Evolutionary conservation across 2,329 filamentous ascomycete species (phyloP), one percentile per base, ranked within the genome.

Genomic region (Sarocladium strictum): DNA sequence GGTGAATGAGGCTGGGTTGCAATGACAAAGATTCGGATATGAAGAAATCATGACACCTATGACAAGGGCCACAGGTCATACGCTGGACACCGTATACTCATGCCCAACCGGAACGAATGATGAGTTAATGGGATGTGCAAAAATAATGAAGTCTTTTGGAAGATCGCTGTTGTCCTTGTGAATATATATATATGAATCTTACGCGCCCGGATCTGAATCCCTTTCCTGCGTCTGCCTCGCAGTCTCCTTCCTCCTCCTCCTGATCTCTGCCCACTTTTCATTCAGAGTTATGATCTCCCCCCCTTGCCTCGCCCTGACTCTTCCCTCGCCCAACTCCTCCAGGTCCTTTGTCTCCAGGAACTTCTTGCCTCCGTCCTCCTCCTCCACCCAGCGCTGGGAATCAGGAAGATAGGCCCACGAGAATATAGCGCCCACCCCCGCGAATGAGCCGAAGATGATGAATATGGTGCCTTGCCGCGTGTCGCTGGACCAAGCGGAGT

Each of bases 341-440:
- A 80, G 69, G 38, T 67, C 74, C 61, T 76, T 77, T 2, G 72
- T 73, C 62, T 76, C 75, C 27, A 76, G 65, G 33, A 67, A 64
- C 19, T 61, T 64, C 60, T 66, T 66, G n/a, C 26, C 69, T 37
- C 69, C 67, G n/a, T n/a, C n/a, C 32, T 71, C 68, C 10, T 64
- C 63, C 3, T 61, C 59, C 3, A 70, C 65, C 57, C 67, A 68
- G 1, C 74, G 68, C 62, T 79, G 76, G 1, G 74, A 62, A 53
- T 79, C 71, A 3, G 77, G 77, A 21, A 80, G 64, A 55, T 78
- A 80, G 1, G 74, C 75, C 76, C 76, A 79, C 10, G 76, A 76
- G 62, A 71, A 78, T 29, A 78, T 59, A 29, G 76, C 76, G 2
- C 77, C 77, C 9, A 76, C 61, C 15, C 71, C 70, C 55, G 77